Evolutionary conservation across 352 stramenopile genomes (phyloP).

Genomic region (Globisporangium recalcitrans): DNA sequence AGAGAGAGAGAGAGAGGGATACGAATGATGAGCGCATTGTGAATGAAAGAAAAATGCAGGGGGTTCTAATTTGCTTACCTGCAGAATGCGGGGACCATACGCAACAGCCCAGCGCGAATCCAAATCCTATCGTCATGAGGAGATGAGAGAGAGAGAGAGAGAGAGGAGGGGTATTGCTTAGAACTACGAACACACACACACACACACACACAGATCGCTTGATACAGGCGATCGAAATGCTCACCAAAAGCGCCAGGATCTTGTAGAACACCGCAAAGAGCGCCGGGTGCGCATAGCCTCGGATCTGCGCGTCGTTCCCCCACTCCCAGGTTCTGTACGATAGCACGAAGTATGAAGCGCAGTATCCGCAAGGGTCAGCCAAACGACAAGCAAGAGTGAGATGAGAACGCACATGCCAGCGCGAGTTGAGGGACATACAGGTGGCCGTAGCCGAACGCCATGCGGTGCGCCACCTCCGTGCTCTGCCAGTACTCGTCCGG

Average conservation of each 20-base stretch:
- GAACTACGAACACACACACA: neutral
- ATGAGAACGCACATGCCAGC: too few species aligned
- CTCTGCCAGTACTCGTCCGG: conserved; percentile 89
- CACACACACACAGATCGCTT: neutral
- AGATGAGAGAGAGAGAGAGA: neutral
- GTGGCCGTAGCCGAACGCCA: conserved; percentile 85
- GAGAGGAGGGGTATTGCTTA: neutral
- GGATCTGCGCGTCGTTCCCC: conserved; percentile 58
- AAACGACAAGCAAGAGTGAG: neutral
- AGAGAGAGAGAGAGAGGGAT: too few species aligned
- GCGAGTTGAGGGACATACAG: conserved; percentile 34
- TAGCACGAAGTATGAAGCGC: neutral
- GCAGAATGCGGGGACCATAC: conserved; percentile 67
- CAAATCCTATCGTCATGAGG: conserved; percentile 38
- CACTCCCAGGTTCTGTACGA: conserved; percentile 80
- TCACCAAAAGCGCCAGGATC: conserved; percentile 54
- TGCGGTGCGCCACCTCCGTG: conserved; percentile 77
- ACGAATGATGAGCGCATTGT: neutral
- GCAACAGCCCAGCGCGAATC: conserved; percentile 81
- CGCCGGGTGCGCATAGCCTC: conserved; percentile 72
- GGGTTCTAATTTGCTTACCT: conserved; percentile 24
- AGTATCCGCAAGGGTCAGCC: neutral
- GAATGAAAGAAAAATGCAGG: neutral
- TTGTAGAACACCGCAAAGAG: conserved; percentile 83
- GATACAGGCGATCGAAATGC: neutral